Base-by-base conservation (phyloP, 352 stramenopile genomes). In the Elongisporangium anandrum region DNA sequence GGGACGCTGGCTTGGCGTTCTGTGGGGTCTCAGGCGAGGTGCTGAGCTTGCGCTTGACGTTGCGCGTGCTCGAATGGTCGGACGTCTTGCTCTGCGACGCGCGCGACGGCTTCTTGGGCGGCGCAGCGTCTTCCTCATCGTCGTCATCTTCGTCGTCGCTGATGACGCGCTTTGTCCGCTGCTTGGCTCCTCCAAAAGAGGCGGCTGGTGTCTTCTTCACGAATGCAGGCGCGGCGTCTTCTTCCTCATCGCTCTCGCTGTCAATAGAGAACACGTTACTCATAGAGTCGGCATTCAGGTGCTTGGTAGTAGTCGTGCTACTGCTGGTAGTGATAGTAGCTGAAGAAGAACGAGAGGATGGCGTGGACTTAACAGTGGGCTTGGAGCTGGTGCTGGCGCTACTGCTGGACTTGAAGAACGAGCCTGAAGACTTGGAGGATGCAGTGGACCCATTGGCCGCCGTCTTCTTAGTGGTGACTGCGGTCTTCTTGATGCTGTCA, bases 181-280 rank as follows among this genome's bases (percentile, higher is more conserved):
- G 48, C 21, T 73, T 82, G 19, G 55, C 8, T 7, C 52, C 38
- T 10, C 10, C 26, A 41, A 8, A 15, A n/a, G 52, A 52, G 56
- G 59, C 65, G 5, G 53, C 64, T 10, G 56, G 58, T 1, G 64
- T 60, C 52, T 87, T 85, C 55, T 79, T 81, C 13, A 94, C 81
- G 70, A 94, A 94, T 56, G 77, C 68, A 9, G 81, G 83, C 2
- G 71, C 72, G 22, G 85, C 81, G 7, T 66, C 75, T 19, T 89
- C 77, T 38, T 84, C 75, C 5, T 52, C 52, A 29, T 78, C 66
- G 16, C 63, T 68, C 12, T 85, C 79, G 53, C 82, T 92, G 56
- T 92, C 81, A 6, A 92, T 68, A 2, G 77, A 81, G 8, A 90
- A 68, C 39, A 89, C 76, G 22, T 91, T 92, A 55, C 68, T 87